Evolutionary conservation across 257 asterid genomes (phyloP).

Genomic region (Marsdenia floribunda): DNA sequence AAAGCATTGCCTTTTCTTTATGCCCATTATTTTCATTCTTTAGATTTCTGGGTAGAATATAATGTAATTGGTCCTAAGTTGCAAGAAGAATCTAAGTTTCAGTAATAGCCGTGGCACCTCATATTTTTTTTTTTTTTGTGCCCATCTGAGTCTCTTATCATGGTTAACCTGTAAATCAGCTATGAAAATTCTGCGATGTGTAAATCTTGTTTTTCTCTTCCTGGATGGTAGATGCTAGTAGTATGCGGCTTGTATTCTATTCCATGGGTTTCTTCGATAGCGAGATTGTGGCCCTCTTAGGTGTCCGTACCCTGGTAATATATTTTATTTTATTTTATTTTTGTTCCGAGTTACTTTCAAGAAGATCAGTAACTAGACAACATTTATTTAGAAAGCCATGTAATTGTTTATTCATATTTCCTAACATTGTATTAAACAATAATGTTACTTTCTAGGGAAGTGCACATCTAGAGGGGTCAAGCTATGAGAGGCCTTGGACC

Average conservation of each 20-base stretch:
- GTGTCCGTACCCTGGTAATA: constrained; percentile 93
- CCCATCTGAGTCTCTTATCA: constrained; percentile 2
- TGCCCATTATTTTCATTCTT: not conserved
- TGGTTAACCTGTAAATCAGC: not conserved
- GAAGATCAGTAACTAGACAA: too few relatives aligned
- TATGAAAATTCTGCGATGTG: not conserved
- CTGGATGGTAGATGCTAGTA: constrained; percentile 59
- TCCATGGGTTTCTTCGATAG: constrained; percentile 93
- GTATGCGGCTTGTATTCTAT: constrained; percentile 68
- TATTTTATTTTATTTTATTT: too few relatives aligned
- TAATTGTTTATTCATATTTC: too few relatives aligned
- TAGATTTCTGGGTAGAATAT: not conserved
- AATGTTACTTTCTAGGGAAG: too few relatives aligned
- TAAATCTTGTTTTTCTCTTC: constrained; percentile 12
- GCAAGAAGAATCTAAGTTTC: not conserved
- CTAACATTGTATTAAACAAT: too few relatives aligned
- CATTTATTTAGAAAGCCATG: too few relatives aligned
- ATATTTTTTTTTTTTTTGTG: not conserved
- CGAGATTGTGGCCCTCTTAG: constrained; percentile 91
- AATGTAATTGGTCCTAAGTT: not conserved
- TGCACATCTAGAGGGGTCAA: too few relatives aligned
- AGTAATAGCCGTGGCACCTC: not conserved
- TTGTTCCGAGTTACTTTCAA: too few relatives aligned
- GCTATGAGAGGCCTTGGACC: too few relatives aligned
- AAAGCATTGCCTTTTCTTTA: not conserved